Base-by-base conservation (phyloP, 2,329 filamentous ascomycete genomes). In the Zymoseptoria pseudotritici region DNA sequence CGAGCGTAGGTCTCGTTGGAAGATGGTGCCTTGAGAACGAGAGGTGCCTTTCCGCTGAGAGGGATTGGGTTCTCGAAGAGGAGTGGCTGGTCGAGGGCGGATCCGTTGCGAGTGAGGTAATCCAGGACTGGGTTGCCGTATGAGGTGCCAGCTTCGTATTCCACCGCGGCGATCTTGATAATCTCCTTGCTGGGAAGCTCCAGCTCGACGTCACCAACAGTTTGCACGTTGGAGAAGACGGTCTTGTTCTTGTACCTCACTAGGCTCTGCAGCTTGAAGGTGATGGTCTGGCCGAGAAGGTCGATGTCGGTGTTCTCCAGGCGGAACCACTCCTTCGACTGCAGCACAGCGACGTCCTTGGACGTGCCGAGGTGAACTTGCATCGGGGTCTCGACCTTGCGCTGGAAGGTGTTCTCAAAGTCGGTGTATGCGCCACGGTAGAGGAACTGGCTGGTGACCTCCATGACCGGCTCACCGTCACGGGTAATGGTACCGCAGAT, bases 1-100 rank as follows among this genome's bases (percentile, higher is more conserved):
- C 91, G 90, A 63, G 94, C 95, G 71, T 99, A 99, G 29, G 90
- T 96, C 81, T 99, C 94, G 78, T 99, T 99, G 59, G 92, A 96
- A 19, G 92, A 88, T 58, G 94, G 94, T 6, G 94, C 93, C 72
- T 91, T 92, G 57, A 99, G 83, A 66, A 88, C 86, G 63, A 99
- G 83, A 56, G 92, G 90, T 1, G 88, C 89, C 82, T 92, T 96
- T 69, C 94, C 93, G 71, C 89, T 96, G 54, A 99, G 83, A 49
- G 94, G 94, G 67, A 99, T 99, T 17, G 94, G 84, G 76, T 99
- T 97, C 79, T 97, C 94, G 68, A 99, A 99, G 78, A 93, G 88
- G 73, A 99, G 86, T 4, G 94, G 91, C 78, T 99, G 94, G 75
- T 99, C 94, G 63, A 97, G 91, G 24, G 90, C 90, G 60, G 89